Evolutionary conservation across 768 basidiomycete species (phyloP).

Genomic region (Collybia sordida): DNA sequence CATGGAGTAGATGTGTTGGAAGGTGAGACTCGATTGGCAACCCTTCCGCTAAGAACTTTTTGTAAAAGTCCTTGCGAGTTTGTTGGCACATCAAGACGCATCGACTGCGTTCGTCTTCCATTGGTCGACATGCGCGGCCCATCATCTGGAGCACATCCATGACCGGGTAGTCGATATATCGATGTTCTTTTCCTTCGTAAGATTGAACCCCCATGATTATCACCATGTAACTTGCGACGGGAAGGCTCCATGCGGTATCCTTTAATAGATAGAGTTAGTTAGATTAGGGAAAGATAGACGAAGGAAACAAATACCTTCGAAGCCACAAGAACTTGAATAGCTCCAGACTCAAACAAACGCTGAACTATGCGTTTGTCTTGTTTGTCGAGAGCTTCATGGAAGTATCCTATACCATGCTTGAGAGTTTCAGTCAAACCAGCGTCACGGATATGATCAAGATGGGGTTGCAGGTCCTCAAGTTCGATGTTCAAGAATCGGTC

Average conservation of each 20-base stretch:
- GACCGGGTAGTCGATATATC: conserved; percentile 96
- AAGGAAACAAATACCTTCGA: conserved; percentile 69
- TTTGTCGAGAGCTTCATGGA: conserved; percentile 89
- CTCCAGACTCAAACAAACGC: conserved; percentile 88
- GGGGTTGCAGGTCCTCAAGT: conserved; percentile 76
- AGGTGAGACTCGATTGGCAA: conserved; percentile 96
- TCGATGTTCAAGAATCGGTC: conserved; percentile 91
- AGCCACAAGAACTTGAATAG: conserved; percentile 91
- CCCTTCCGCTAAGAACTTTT: conserved; percentile 97
- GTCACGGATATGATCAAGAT: conserved; percentile 84
- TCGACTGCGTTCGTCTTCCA: conserved; percentile 84
- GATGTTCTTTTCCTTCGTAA: conserved; percentile 96
- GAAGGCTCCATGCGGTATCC: conserved; percentile 97
- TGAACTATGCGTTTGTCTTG: conserved; percentile 96
- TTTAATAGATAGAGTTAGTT: conserved; percentile 23
- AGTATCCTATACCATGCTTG: conserved; percentile 90
- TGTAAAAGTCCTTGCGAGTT: conserved; percentile 98
- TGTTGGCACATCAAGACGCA: conserved; percentile 98
- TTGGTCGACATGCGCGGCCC: conserved; percentile 94
- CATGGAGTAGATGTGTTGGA: conserved; percentile 86
- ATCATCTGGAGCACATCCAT: conserved; percentile 99
- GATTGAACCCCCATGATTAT: conserved; percentile 99
- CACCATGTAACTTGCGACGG: conserved; percentile 94
- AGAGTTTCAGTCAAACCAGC: conserved; percentile 73
- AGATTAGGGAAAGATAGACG: neutral